A percentile compares a stretch with the other conserved stretches of the same genome.
Evolutionary conservation across 495 filamentous ascomycete species (phyloP).

Genomic region (Aspergillus nidulans): DNA sequence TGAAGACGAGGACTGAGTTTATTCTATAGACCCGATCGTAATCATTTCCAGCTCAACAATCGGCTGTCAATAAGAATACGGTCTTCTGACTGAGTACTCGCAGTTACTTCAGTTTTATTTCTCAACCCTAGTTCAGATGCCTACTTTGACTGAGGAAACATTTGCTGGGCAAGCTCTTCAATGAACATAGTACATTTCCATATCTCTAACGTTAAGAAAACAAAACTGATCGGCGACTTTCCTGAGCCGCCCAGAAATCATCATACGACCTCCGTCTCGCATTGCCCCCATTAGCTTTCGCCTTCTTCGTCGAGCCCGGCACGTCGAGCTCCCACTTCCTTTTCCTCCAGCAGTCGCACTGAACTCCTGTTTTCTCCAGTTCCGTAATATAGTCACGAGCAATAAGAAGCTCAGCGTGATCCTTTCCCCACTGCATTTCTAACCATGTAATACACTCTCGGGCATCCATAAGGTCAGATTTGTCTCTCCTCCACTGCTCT

Average conservation of each 20-base stretch:
- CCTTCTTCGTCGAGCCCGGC: neutral
- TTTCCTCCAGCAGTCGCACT: neutral
- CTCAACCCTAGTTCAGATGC: too few species aligned
- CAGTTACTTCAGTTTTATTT: too few species aligned
- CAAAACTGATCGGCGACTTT: neutral
- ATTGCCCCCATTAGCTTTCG: neutral
- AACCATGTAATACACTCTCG: too few species aligned
- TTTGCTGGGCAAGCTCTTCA: too few species aligned
- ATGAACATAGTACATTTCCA: neutral
- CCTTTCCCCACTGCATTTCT: neutral
- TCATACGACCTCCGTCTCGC: neutral
- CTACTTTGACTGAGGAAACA: too few species aligned
- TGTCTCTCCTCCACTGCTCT: too few species aligned
- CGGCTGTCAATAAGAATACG: too few species aligned
- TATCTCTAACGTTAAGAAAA: neutral
- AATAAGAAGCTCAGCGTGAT: neutral
- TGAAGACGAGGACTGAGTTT: constrained; percentile 35
- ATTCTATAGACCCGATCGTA: neutral
- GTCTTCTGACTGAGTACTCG: too few species aligned
- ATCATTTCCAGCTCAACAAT: too few species aligned
- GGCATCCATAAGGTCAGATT: too few species aligned
- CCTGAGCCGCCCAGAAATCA: neutral
- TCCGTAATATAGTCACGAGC: neutral
- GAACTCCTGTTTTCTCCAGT: neutral
- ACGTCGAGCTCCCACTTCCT: neutral